phyloP scores from a whole-genome alignment of 441 rosid genomes.

The Populus hybrid region DNA sequence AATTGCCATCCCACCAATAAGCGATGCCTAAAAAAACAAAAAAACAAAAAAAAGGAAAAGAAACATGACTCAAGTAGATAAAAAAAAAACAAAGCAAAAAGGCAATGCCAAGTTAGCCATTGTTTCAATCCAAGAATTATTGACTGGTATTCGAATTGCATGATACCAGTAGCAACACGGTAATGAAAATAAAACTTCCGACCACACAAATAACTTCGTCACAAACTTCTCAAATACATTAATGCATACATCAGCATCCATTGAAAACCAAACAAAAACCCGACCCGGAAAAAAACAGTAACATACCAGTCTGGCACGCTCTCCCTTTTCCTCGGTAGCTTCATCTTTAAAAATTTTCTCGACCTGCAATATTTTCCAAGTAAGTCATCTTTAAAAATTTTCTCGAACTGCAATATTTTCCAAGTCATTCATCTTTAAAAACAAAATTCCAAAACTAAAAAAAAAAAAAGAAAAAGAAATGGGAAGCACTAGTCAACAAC shows the following conservation, averaged over 20 bases:
- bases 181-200: neutral
- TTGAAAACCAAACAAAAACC: neutral
- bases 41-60: neutral
- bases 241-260: neutral
- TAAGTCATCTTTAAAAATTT: constrained; percentile 6
- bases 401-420: constrained; percentile 30
- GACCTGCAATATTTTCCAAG: constrained; percentile 12
- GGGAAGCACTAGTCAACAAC: neutral
- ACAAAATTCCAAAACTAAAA: neutral
- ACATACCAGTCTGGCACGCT: constrained; percentile 94
- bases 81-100: no score
- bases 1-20: constrained; percentile 93
- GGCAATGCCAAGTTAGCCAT: neutral
- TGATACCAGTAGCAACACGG: neutral
- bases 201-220: neutral
- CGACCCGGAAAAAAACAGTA: neutral
- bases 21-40: constrained; percentile 56
- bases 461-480: neutral
- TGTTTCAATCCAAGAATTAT: neutral
- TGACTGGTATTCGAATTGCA: neutral
- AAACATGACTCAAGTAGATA: no score
- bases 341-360: constrained; percentile 86
- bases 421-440: neutral
- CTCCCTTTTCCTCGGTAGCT: constrained; percentile 95
- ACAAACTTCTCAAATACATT: neutral